Conservation (phyloP, 352 stramenopile genomes). For the Blastocystis sp. region DNA sequence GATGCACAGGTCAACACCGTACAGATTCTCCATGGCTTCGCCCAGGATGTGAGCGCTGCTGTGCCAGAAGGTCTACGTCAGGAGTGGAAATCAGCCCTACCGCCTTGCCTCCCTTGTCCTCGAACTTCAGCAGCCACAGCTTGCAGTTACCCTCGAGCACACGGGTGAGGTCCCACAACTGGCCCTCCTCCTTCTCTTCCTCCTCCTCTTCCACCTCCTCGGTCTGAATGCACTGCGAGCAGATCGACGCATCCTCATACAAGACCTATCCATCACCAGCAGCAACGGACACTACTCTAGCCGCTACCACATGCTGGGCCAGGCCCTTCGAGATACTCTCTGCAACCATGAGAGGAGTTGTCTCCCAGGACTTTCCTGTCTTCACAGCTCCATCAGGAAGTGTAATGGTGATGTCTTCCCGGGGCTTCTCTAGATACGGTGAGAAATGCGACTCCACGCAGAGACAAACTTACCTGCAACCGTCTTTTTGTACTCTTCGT, state of each 20-base stretch:
- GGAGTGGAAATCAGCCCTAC: not conserved
- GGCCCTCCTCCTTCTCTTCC: conserved; percentile 67
- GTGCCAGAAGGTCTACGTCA: conserved; percentile 87
- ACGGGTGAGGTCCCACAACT: conserved; percentile 93
- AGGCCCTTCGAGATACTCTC: conserved; percentile 85
- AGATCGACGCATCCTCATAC: conserved; percentile 71
- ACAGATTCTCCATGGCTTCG: conserved; percentile 89
- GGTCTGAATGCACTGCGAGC: conserved; percentile 68
- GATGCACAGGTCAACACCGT: conserved; percentile 90
- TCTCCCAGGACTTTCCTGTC: conserved; percentile 82
- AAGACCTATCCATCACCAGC: conserved; percentile 57
- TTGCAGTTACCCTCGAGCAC: conserved; percentile 89
- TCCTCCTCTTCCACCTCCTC: conserved; percentile 72
- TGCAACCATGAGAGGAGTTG: conserved; percentile 91
- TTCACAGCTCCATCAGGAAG: conserved; percentile 89
- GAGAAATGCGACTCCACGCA: not conserved
- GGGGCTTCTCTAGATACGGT: conserved; percentile 70
- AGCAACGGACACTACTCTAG: conserved; percentile 72
- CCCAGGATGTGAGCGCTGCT: conserved; percentile 92
- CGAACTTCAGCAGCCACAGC: conserved; percentile 95
- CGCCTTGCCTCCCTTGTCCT: conserved; percentile 84
- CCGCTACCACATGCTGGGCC: conserved; percentile 82
- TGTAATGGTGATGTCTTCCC: conserved; percentile 85
- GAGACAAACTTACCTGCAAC: conserved; percentile 48
- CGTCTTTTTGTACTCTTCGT: conserved; percentile 70